Percentiles rank a stretch among this genome's conserved stretches.
Evolutionary conservation across 2,329 filamentous ascomycete species (phyloP).

Genomic region (Leptographium procerum): DNA sequence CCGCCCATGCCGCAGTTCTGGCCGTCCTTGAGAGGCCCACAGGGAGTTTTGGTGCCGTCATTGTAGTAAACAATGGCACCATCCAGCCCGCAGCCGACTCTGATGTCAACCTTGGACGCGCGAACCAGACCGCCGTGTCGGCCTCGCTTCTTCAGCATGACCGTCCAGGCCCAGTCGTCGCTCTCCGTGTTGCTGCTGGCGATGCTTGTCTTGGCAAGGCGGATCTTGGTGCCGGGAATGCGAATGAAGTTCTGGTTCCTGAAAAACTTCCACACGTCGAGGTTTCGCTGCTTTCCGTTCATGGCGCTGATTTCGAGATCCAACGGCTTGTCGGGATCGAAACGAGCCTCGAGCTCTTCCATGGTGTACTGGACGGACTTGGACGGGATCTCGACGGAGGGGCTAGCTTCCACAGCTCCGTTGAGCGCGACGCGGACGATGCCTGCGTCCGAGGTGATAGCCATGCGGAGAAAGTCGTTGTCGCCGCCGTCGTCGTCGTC

Average conservation of each 20-base stretch:
- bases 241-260: background rate
- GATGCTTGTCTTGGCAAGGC: background rate
- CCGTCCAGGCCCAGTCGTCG: too few species aligned
- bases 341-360: background rate
- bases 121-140: background rate
- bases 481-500: constrained; percentile 97
- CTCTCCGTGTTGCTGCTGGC: too few species aligned
- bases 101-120: background rate
- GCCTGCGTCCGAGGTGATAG: background rate
- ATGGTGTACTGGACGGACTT: background rate
- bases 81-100: background rate
- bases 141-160: background rate
- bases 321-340: background rate
- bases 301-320: background rate
- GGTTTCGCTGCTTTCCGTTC: background rate
- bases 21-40: background rate
- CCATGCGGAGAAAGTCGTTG: constrained; percentile 55
- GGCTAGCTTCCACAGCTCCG: background rate
- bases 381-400: background rate
- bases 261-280: background rate
- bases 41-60: background rate
- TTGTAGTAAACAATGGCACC: background rate
- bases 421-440: background rate
- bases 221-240: background rate
- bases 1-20: background rate